These are phyloP conservation scores for Magnusiomyces suaveolens DNA, from an alignment of 1,139 yeast genomes.

Conservation along the genomic window DNA sequence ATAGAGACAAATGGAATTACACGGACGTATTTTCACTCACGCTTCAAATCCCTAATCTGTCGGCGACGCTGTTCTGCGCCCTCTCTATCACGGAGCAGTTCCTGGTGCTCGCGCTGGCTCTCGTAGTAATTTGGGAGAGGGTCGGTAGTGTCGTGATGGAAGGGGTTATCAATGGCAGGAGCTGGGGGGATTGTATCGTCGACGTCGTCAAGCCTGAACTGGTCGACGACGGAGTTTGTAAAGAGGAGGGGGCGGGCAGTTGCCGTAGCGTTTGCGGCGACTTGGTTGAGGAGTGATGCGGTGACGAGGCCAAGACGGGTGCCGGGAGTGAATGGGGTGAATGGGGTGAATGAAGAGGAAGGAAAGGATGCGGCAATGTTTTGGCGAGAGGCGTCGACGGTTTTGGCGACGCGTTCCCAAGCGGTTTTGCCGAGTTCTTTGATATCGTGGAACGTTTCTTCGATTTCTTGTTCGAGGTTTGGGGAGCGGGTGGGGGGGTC, in stretches of 20 bases:
- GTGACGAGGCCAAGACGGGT: slow-evolving; percentile 3
- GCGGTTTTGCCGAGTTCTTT: background rate
- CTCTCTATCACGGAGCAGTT: slow-evolving; percentile 11
- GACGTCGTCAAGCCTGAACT: too few species aligned
- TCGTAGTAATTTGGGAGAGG: slow-evolving; percentile 16
- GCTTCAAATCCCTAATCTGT: slow-evolving; percentile 12
- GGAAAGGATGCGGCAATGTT: background rate
- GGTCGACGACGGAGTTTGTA: too few species aligned
- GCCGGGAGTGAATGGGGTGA: background rate
- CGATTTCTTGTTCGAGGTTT: background rate
- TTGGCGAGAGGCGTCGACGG: background rate
- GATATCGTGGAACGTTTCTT: slow-evolving; percentile 1
- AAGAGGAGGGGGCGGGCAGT: background rate
- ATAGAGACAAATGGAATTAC: too few species aligned
- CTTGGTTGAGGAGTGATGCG: background rate
- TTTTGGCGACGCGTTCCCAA: background rate
- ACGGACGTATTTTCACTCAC: too few species aligned
- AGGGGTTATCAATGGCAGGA: background rate
- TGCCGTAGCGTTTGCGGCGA: slow-evolving; percentile 3
- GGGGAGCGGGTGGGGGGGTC: background rate
- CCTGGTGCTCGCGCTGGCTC: slow-evolving; percentile 14
- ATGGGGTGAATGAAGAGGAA: background rate
- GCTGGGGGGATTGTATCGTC: too few species aligned
- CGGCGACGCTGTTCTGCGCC: slow-evolving; percentile 7
- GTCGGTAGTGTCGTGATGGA: slow-evolving; percentile 1